A percentile compares a stretch with the other conserved stretches of the same genome.
Conservation (phyloP, 257 asterid species). For the Nicotiana undulata region DNA sequence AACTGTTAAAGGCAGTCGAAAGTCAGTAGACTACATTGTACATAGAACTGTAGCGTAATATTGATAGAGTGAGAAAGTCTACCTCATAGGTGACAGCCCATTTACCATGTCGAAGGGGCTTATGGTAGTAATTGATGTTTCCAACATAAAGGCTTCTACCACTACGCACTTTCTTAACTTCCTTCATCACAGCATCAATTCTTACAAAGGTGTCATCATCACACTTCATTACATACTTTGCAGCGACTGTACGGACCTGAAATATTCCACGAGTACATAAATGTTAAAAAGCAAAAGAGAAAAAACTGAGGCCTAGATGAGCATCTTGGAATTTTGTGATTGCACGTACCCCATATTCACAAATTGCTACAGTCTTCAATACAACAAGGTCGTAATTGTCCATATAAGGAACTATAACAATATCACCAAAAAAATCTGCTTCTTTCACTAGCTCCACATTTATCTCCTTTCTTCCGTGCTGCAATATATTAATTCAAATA, state of each 20-base stretch:
- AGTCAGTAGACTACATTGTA: neutral
- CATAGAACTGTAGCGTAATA: neutral
- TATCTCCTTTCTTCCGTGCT: slow-evolving; percentile 86
- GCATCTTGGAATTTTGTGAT: neutral
- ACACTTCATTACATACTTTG: slow-evolving; percentile 87
- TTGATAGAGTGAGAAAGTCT: neutral
- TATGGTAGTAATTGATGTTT: slow-evolving; percentile 85
- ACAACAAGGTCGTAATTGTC: slow-evolving; percentile 96
- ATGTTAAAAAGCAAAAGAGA: slow-evolving; percentile 1
- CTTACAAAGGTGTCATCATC: slow-evolving; percentile 97
- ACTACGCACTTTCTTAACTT: slow-evolving; percentile 47
- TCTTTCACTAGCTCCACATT: slow-evolving; percentile 85
- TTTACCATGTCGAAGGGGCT: slow-evolving; percentile 89
- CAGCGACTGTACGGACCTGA: slow-evolving; percentile 60
- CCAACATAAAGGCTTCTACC: slow-evolving; percentile 75
- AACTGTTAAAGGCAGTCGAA: neutral
- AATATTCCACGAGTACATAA: slow-evolving; percentile 15
- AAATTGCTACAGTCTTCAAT: slow-evolving; percentile 83
- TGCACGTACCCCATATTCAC: slow-evolving; percentile 89
- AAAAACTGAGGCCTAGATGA: neutral
- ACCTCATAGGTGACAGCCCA: slow-evolving; percentile 99
- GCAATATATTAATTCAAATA: slow-evolving; percentile 16
- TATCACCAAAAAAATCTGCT: slow-evolving; percentile 84
- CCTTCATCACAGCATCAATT: slow-evolving; percentile 70
- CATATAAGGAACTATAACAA: slow-evolving; percentile 87